Conservation (phyloP, 2,329 filamentous ascomycete species). For the Diaporthe citrichinensis region DNA sequence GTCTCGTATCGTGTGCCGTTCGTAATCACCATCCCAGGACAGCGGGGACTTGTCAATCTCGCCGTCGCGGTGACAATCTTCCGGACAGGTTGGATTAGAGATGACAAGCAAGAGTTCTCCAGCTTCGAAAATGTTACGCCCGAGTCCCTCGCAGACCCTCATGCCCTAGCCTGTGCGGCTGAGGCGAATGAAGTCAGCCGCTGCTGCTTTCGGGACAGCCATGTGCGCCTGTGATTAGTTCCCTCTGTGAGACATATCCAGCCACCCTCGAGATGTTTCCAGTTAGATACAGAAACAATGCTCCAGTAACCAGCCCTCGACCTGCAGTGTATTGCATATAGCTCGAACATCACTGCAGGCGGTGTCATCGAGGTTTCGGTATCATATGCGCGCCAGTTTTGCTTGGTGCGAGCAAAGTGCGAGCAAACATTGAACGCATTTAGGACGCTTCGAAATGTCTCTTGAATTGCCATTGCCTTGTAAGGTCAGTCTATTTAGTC, state of each 20-base stretch:
- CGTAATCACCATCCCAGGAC: too few relatives aligned
- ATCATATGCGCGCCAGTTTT: neutral
- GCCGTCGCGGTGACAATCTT: neutral
- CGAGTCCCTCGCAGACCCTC: neutral
- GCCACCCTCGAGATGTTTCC: neutral
- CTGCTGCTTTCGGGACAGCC: neutral
- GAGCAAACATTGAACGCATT: neutral
- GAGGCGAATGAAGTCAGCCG: neutral
- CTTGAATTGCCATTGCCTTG: neutral
- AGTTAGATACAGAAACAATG: neutral
- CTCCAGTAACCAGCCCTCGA: neutral
- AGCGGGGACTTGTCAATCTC: neutral
- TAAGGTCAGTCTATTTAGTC: constrained; percentile 12
- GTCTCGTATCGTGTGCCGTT: too few relatives aligned
- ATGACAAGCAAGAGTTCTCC: neutral
- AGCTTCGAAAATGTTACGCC: neutral
- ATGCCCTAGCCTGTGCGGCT: constrained; percentile 6
- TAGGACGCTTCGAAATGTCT: neutral
- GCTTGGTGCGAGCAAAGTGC: neutral
- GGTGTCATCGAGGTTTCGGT: neutral
- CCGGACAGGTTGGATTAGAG: too few relatives aligned
- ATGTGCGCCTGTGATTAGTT: neutral
- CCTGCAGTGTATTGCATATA: neutral
- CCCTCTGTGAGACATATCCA: neutral
- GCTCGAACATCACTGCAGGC: neutral